These are phyloP conservation scores for Oxytropis ochrocephala DNA, from an alignment of 306 rosid genomes.

Conservation along the genomic window DNA sequence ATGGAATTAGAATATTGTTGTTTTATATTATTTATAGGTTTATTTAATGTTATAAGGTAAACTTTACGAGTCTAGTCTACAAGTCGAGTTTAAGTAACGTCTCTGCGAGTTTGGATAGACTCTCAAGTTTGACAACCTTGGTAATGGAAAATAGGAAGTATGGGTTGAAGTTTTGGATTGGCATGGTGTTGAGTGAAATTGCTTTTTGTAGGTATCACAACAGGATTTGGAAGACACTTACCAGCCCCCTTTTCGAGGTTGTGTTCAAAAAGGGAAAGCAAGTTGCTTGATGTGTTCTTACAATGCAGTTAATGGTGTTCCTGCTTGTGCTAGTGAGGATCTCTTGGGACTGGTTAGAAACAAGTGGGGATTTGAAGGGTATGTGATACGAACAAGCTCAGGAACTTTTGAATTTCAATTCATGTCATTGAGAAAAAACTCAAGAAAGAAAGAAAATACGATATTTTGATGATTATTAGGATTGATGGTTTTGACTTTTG, in stretches of 20 bases:
- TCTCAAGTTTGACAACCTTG: too few relatives aligned
- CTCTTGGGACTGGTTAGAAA: constrained; percentile 60
- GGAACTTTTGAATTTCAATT: neutral
- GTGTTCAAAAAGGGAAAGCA: constrained; percentile 82
- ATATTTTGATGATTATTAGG: neutral
- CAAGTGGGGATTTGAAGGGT: constrained; percentile 84
- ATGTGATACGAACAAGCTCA: neutral
- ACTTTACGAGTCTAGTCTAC: too few relatives aligned
- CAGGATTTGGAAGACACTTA: constrained; percentile 92
- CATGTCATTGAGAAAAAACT: neutral
- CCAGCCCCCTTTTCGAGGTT: constrained; percentile 83
- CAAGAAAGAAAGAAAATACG: too few relatives aligned
- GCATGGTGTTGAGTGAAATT: neutral
- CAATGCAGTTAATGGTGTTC: constrained; percentile 82
- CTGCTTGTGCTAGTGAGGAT: constrained; percentile 77
- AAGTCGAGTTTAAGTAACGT: too few relatives aligned
- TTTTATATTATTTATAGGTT: too few relatives aligned
- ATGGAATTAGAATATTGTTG: too few relatives aligned
- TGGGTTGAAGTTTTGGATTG: neutral
- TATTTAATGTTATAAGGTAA: too few relatives aligned
- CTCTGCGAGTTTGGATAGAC: too few relatives aligned
- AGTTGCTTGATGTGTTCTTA: constrained; percentile 99
- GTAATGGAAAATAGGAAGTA: neutral
- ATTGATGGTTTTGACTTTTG: constrained; percentile 16
- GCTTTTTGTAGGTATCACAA: constrained; percentile 51